Conservation (phyloP, 2,329 filamentous ascomycete genomes). For the Arthrobotrys sphaeroides region DNA sequence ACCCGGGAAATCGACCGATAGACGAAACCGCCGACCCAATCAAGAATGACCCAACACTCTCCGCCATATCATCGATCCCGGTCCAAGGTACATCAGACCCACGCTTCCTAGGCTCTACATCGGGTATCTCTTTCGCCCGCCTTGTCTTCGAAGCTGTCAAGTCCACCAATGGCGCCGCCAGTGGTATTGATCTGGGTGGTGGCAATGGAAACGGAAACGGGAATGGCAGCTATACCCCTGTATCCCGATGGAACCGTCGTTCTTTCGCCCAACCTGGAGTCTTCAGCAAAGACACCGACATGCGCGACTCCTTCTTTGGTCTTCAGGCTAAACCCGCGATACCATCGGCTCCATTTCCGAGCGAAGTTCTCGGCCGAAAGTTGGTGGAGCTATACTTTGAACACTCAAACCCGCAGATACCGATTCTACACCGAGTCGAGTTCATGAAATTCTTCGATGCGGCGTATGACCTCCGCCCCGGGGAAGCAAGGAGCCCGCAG, state of each 20-base stretch:
- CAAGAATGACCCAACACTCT: constrained; percentile 57
- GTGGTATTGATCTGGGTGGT: constrained; percentile 29
- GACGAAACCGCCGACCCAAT: constrained; percentile 59
- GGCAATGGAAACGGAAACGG: constrained; percentile 24
- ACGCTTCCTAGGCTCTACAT: constrained; percentile 82
- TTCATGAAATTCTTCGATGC: constrained; percentile 89
- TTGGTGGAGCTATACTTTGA: constrained; percentile 90
- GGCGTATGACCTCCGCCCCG: constrained; percentile 72
- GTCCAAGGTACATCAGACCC: constrained; percentile 74
- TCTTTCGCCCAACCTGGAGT: constrained; percentile 61
- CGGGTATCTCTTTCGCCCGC: constrained; percentile 90
- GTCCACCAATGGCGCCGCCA: constrained; percentile 62
- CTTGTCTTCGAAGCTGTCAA: constrained; percentile 95
- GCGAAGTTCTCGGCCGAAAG: constrained; percentile 75
- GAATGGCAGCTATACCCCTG: constrained; percentile 55
- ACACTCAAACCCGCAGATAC: constrained; percentile 94
- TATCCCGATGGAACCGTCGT: constrained; percentile 63
- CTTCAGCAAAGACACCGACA: constrained; percentile 72
- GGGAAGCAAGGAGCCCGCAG: constrained; percentile 72
- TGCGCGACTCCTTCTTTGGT: constrained; percentile 97
- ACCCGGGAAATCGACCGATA: constrained; percentile 56
- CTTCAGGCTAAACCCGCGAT: constrained; percentile 89
- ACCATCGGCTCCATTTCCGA: constrained; percentile 83
- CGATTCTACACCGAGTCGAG: constrained; percentile 85
- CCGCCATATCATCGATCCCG: constrained; percentile 62